phyloP scores from a whole-genome alignment of 2,329 filamentous ascomycete species.

The Fusarium mundagurra region DNA sequence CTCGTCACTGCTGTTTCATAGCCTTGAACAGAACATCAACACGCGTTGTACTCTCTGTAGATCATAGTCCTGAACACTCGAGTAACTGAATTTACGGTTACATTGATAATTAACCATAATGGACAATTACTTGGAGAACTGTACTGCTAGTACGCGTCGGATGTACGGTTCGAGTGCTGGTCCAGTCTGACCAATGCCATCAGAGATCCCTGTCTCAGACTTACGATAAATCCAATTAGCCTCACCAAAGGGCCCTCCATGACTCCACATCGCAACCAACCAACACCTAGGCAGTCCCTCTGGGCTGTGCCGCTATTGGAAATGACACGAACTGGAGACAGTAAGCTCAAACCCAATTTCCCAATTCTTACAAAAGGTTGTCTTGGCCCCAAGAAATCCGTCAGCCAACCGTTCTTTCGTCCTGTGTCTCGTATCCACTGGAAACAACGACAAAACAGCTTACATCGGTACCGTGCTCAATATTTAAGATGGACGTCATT shows the following conservation, averaged over 20 bases:
- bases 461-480: accelerated
- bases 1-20: not conserved
- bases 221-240: not conserved
- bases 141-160: not conserved
- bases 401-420: not conserved
- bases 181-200: not conserved
- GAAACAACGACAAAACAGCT: not conserved
- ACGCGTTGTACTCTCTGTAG: not conserved
- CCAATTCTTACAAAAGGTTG: not conserved
- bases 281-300: not conserved
- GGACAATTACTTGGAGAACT: not conserved
- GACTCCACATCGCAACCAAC: not conserved
- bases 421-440: not conserved
- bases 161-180: not conserved
- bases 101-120: not conserved
- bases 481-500: not conserved
- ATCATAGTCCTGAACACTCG: accelerated
- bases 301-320: not conserved
- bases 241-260: not conserved
- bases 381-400: not conserved
- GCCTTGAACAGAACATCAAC: not conserved
- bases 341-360: not conserved
- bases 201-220: not conserved
- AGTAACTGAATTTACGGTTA: too few species aligned
- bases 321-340: not conserved